Conservation (phyloP, 352 stramenopile genomes). For the Thraustochytrium sp. region DNA sequence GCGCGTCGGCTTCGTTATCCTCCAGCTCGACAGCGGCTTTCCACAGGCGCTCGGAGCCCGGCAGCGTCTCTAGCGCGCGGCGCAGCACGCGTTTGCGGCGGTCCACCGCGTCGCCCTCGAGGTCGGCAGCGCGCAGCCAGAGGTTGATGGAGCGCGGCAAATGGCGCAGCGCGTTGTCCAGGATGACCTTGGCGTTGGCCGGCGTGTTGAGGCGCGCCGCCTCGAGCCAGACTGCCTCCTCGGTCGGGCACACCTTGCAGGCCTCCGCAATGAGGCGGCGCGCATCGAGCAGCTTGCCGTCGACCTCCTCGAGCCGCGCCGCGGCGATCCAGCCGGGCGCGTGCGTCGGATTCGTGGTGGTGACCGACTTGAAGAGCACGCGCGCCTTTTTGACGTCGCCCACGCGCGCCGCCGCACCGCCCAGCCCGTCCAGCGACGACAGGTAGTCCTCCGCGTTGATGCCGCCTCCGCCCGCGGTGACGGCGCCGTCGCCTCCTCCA, state of each 20-base stretch:
- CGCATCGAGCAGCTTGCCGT: slow-evolving; percentile 62
- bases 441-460: slow-evolving; percentile 96
- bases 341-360: slow-evolving; percentile 97
- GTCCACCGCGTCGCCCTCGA: slow-evolving; percentile 78
- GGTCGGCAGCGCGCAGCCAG: slow-evolving; percentile 88
- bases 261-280: slow-evolving; percentile 95
- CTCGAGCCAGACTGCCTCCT: slow-evolving; percentile 98
- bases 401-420: slow-evolving; percentile 80
- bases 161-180: slow-evolving; percentile 85
- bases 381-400: slow-evolving; percentile 97
- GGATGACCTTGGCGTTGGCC: slow-evolving; percentile 92
- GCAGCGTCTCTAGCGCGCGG: slow-evolving; percentile 87
- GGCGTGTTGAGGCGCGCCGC: slow-evolving; percentile 86
- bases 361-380: slow-evolving; percentile 88
- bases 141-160: slow-evolving; percentile 89
- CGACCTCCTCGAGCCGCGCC: slow-evolving; percentile 91
- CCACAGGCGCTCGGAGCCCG: slow-evolving; percentile 94
- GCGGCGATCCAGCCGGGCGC: slow-evolving; percentile 95
- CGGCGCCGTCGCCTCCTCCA: slow-evolving; percentile 69
- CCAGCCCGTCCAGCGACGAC: slow-evolving; percentile 74
- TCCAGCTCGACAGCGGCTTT: slow-evolving; percentile 92
- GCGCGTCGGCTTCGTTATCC: slow-evolving; percentile 91
- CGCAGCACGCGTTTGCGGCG: slow-evolving; percentile 79
- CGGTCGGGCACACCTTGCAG: slow-evolving; percentile 88
- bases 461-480: background rate